Conservation (phyloP, 805 yeast species). For the Wickerhamiella slavikovae region DNA sequence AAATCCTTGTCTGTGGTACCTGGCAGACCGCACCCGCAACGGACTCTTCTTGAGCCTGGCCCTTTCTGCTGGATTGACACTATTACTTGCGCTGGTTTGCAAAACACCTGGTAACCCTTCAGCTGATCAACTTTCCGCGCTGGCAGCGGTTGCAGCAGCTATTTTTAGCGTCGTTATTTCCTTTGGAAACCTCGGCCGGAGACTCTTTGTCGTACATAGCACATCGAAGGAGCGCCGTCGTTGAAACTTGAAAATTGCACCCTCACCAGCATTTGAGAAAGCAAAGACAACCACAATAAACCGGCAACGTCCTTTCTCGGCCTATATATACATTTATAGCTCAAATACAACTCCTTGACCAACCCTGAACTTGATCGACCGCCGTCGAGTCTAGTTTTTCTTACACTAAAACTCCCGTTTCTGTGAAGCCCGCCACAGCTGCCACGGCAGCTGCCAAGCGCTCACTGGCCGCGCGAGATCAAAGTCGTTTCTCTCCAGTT, state of each 20-base stretch:
- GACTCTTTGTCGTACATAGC: conserved; percentile 11
- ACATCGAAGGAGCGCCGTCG: background rate
- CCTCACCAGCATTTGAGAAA: background rate
- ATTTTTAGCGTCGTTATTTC: conserved; percentile 19
- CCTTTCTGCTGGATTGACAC: conserved; percentile 16
- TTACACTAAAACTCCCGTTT: conserved; percentile 21
- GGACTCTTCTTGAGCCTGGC: conserved; percentile 18
- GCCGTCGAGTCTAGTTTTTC: no score
- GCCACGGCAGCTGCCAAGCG: conserved; percentile 52
- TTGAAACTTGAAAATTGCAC: background rate
- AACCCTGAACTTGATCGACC: no score
- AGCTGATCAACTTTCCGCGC: conserved; percentile 8
- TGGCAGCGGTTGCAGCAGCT: conserved; percentile 9
- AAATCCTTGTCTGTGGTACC: conserved; percentile 22
- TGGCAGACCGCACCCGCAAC: conserved; percentile 18
- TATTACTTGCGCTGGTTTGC: conserved; percentile 7
- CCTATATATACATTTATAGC: no score
- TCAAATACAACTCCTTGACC: no score
- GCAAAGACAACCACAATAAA: no score
- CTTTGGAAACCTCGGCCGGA: conserved; percentile 21
- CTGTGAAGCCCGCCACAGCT: conserved; percentile 29
- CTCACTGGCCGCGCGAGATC: conserved; percentile 30
- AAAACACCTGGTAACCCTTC: conserved; percentile 9
- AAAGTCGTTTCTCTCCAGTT: conserved; percentile 42
- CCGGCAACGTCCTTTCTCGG: no score